Conservation (phyloP, 352 stramenopile species). For the Aphanomyces astaci region DNA sequence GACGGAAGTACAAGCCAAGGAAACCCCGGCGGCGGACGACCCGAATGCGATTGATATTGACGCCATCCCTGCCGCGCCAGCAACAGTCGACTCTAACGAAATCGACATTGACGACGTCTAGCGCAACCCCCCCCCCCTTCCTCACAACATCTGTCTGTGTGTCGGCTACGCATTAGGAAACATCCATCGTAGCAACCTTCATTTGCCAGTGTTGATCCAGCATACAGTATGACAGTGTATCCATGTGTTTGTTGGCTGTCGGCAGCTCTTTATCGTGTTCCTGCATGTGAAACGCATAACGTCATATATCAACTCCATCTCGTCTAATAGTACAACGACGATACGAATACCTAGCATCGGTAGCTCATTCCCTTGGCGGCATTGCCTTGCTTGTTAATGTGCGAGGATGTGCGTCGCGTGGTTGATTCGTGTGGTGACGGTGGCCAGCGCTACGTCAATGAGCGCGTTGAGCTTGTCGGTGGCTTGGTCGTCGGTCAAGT, state of each 20-base stretch:
- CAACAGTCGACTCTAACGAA: background rate
- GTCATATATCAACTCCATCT: no score
- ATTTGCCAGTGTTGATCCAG: no score
- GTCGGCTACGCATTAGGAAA: no score
- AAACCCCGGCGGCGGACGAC: conserved; percentile 25
- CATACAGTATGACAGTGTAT: no score
- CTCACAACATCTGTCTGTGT: no score
- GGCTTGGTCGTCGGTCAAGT: conserved; percentile 55
- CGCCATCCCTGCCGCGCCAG: conserved; percentile 24
- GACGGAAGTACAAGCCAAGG: conserved; percentile 6
- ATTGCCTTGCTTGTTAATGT: no score
- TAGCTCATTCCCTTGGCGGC: no score
- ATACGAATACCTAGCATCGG: no score
- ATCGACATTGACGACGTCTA: conserved; percentile 24
- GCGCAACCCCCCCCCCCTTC: no score
- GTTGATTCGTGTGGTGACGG: conserved; percentile 74
- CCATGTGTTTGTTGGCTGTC: background rate
- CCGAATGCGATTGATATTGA: conserved; percentile 55
- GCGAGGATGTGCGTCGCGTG: conserved; percentile 81
- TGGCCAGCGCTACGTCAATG: conserved; percentile 65
- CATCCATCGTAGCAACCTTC: no score
- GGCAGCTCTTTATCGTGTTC: no score
- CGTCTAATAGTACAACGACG: no score
- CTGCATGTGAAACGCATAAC: background rate
- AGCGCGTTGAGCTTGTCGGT: conserved; percentile 58